Base-by-base conservation (phyloP, 805 yeast genomes). In the Metschnikowia lochheadii region DNA sequence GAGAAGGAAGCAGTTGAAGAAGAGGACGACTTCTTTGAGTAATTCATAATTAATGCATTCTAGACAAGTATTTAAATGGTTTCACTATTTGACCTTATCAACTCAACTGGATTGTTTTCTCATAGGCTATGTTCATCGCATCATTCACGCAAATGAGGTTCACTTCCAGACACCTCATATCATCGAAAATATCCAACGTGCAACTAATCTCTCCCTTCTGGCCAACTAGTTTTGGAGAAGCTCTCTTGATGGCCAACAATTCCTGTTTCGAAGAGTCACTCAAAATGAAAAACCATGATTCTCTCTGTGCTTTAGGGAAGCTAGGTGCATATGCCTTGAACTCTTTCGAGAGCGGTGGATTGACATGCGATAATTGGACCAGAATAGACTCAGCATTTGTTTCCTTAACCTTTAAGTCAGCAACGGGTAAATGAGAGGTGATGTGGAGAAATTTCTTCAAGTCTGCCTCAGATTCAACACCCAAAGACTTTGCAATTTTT, bases 281-380 rank as follows among this genome's bases (percentile, higher is more conserved):
- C 8, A 84, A 57, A 44, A 92, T 79, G 8, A 84, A 78, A 65
- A 92, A 89, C 98, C 99, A 94, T 0, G 95, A 82, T 64, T 94
- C 98, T 61, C 89, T 84, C 67, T 94, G 99, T 2, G 83, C 74
- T 66, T 94, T 92, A 41, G 96, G 96, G 70, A 88, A 94, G 58
- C 80, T 81, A 2, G 95, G 92, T 50, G 91, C 76, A 60, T 84
- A 82, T 46, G 89, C 79, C 56, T 80, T 80, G 71, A 82, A 87
- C 41, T 85, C 90, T 3, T 72, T 69, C 55, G 78, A 80, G 49
- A 70, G 62, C 3, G 82, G 75, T 21, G 54, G 58, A 48, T 79
- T 82, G n/a, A 71, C 68, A 62, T 87, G 95, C 7, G 63, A 65
- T 35, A 89, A 68, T 18, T 65, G 68, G 18, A 88, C 70, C 0